Percentiles rank a stretch among this genome's conserved stretches.
Evolutionary conservation across 75 land plant genomes (phyloP).

Genomic region (Ceratopteris richardii): DNA sequence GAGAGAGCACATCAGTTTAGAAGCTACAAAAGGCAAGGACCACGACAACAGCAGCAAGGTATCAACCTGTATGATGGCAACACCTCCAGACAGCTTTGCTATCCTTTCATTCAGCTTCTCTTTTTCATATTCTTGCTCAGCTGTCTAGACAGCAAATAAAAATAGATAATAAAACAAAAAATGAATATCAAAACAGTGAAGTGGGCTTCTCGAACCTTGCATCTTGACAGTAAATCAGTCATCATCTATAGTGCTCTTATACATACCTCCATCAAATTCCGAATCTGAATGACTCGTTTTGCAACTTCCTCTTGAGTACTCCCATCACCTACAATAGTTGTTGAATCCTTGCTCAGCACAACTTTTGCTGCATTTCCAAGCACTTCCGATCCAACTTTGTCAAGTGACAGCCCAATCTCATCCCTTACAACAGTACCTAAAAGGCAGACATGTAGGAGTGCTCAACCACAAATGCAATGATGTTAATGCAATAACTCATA

Average conservation of each 20-base stretch:
- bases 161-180: neutral
- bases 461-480: too few relatives aligned
- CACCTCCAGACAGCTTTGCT: constrained; percentile 89
- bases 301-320: constrained; percentile 58
- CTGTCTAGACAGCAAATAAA: constrained; percentile 24
- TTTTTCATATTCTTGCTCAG: constrained; percentile 81
- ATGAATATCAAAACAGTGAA: neutral
- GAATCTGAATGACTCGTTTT: constrained; percentile 57
- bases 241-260: too few relatives aligned
- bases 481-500: too few relatives aligned
- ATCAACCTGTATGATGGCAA: constrained; percentile 79
- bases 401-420: constrained; percentile 50
- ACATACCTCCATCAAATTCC: constrained; percentile 49
- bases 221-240: neutral
- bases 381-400: constrained; percentile 48
- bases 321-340: constrained; percentile 73
- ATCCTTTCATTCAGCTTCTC: constrained; percentile 88
- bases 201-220: neutral
- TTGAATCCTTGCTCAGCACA: constrained; percentile 59
- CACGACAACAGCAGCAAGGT: too few relatives aligned
- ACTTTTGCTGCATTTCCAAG: constrained; percentile 56
- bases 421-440: constrained; percentile 55
- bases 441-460: too few relatives aligned
- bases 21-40: neutral
- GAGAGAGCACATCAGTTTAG: neutral